Evolutionary conservation across 1,284 basidiomycete species (phyloP), one percentile per base, ranked within the genome.

Genomic region (Trametes sp.): DNA sequence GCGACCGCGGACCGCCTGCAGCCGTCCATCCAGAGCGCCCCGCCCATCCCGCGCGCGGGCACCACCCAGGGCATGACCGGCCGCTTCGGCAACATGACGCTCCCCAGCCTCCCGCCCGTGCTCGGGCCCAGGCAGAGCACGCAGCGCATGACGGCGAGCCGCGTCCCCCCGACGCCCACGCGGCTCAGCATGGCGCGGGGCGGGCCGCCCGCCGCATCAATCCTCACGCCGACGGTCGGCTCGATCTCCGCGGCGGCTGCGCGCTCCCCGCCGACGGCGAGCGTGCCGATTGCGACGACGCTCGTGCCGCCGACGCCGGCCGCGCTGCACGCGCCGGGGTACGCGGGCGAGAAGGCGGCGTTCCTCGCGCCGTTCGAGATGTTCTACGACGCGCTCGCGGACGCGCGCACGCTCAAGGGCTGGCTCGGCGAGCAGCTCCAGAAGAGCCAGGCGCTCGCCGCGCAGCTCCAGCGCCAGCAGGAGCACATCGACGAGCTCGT

Each of bases 351-450:
- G 69, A 90, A 88, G 71, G 79, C 84, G 0, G 86, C 89, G 21
- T 93, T 94, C 73, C 77, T 93, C 54, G 84, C 88, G 0, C 90
- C 89, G 1, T 94, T 94, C 66, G 90, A 90, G 71, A 73, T 82
- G 61, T 93, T 94, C 75, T 93, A 93, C 70, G 89, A 92, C 63
- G 87, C 90, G 2, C 81, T 94, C 38, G 85, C 87, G 62, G 90
- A 92, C 72, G 86, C 89, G 45, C 87, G 84, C 71, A 86, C 90
- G 71, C 82, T 92, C 60, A 91, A 91, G 76, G 72, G 73, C 44
- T 92, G 89, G 88, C 80, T 93, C 7, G 79, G 80, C 23, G 90
- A 92, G 58, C 90, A 92, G 75, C 73, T 92, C 41, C 84, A 86
- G 69, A 84, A 83, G 71, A 85, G 86, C 33, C 84, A 83, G 53